These are phyloP conservation scores for Entamoeba invadens DNA, from an alignment of 208 protist genomes.

Conservation along the genomic window DNA sequence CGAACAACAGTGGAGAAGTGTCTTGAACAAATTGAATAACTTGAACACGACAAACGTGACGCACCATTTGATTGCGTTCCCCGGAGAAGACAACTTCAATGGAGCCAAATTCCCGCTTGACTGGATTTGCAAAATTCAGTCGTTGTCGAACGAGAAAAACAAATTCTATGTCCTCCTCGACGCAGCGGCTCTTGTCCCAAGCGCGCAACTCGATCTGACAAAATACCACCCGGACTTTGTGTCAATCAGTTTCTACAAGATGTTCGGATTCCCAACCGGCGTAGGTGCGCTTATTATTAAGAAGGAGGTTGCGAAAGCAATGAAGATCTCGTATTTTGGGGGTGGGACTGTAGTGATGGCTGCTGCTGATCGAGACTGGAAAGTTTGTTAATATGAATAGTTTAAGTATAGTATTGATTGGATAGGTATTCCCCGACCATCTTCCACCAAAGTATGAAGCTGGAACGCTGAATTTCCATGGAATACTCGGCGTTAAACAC, in stretches of 20 bases:
- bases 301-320: background rate
- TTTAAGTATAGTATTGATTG: no score
- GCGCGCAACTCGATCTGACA: constrained; percentile 8
- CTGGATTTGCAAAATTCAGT: constrained; percentile 14
- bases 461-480: constrained; percentile 26
- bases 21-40: background rate
- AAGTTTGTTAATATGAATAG: no score
- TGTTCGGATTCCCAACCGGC: constrained; percentile 35
- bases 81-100: constrained; percentile 27
- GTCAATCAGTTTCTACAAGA: constrained; percentile 36
- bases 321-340: constrained; percentile 16
- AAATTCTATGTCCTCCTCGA: constrained; percentile 23
- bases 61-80: constrained; percentile 30
- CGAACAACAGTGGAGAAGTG: background rate
- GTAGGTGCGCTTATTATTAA: constrained; percentile 21
- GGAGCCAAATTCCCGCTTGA: constrained; percentile 14
- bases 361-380: constrained; percentile 3
- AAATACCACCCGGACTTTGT: constrained; percentile 22
- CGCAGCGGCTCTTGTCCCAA: constrained; percentile 24
- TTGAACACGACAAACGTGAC: background rate
- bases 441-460: constrained; percentile 25
- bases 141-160: background rate
- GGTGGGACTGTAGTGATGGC: constrained; percentile 28
- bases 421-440: background rate
- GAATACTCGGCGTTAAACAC: constrained; percentile 11